Conservation (phyloP, 2,329 filamentous ascomycete genomes). For the Coniochaeta hoffmannii region DNA sequence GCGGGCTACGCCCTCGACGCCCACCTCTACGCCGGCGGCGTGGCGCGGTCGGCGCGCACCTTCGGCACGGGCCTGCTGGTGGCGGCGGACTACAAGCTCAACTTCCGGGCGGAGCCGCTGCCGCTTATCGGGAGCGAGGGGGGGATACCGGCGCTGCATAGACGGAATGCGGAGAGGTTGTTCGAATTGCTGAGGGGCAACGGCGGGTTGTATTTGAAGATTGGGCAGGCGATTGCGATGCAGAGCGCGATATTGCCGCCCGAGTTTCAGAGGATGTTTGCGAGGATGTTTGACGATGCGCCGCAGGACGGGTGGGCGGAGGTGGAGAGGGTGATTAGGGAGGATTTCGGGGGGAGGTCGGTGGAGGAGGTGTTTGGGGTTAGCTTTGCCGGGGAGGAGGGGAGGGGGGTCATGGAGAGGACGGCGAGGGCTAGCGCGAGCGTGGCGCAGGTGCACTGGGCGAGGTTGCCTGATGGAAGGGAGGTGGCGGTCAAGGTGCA, state of each 20-base stretch:
- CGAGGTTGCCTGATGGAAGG: slow-evolving; percentile 72
- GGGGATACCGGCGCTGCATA: slow-evolving; percentile 70
- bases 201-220: slow-evolving; percentile 93
- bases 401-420: slow-evolving; percentile 57
- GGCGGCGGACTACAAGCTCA: slow-evolving; percentile 91
- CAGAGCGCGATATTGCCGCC: slow-evolving; percentile 89
- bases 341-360: slow-evolving; percentile 79
- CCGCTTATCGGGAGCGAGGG: slow-evolving; percentile 34
- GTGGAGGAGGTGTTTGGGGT: slow-evolving; percentile 91
- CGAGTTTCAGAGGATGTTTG: slow-evolving; percentile 94
- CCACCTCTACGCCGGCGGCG: slow-evolving; percentile 69
- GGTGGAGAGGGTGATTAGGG: slow-evolving; percentile 73
- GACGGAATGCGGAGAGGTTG: slow-evolving; percentile 74
- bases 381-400: slow-evolving; percentile 65
- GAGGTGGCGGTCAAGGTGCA: slow-evolving; percentile 96
- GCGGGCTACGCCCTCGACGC: slow-evolving; percentile 62
- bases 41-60: slow-evolving; percentile 72
- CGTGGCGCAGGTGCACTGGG: slow-evolving; percentile 97
- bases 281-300: slow-evolving; percentile 95
- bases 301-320: slow-evolving; percentile 86
- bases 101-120: slow-evolving; percentile 76
- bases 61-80: slow-evolving; percentile 74
- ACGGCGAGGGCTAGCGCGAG: slow-evolving; percentile 69
- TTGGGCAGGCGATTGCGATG: slow-evolving; percentile 97
- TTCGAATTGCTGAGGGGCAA: slow-evolving; percentile 77